Percentiles rank a stretch among this genome's conserved stretches.
Evolutionary conservation across 2,329 filamentous ascomycete genomes (phyloP).

Genomic region (Pseudogymnoascus sp.): DNA sequence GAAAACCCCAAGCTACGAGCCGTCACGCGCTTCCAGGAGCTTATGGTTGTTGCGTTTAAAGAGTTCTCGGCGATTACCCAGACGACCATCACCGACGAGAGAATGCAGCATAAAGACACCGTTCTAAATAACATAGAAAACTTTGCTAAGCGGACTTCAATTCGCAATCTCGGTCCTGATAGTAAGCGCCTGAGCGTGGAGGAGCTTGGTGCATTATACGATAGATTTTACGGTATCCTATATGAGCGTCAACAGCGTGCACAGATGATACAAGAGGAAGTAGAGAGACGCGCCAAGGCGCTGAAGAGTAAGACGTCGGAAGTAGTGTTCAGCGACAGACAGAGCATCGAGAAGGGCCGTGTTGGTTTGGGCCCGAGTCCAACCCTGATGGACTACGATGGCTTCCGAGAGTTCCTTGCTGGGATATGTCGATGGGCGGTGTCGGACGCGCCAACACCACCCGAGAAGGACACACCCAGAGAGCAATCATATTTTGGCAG

Average conservation of each 20-base stretch:
- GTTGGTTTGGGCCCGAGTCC: slow-evolving; percentile 85
- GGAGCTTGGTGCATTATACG: slow-evolving; percentile 84
- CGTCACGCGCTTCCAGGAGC: slow-evolving; percentile 91
- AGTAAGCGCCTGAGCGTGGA: slow-evolving; percentile 83
- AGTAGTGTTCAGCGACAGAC: slow-evolving; percentile 35
- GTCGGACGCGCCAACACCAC: slow-evolving; percentile 67
- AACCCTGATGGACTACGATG: slow-evolving; percentile 94
- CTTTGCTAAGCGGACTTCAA: slow-evolving; percentile 93
- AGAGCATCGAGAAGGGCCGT: slow-evolving; percentile 69
- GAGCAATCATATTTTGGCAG: slow-evolving; percentile 54
- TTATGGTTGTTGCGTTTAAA: slow-evolving; percentile 99
- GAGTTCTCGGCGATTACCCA: slow-evolving; percentile 96
- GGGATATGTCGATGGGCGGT: slow-evolving; percentile 89
- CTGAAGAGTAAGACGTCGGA: slow-evolving; percentile 48
- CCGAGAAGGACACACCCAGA: slow-evolving; percentile 40
- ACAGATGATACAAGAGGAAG: slow-evolving; percentile 69
- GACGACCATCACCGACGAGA: slow-evolving; percentile 79
- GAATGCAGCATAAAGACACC: slow-evolving; percentile 85
- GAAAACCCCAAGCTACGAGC: slow-evolving; percentile 91
- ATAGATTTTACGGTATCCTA: slow-evolving; percentile 84
- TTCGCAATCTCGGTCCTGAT: slow-evolving; percentile 89
- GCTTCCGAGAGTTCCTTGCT: slow-evolving; percentile 88
- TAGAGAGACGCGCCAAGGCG: slow-evolving; percentile 56
- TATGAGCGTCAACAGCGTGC: slow-evolving; percentile 87
- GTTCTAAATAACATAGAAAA: slow-evolving; percentile 94